These are phyloP conservation scores for Platanus orientalis DNA, from an alignment of 164 flowering plant species.

Conservation along the genomic window DNA sequence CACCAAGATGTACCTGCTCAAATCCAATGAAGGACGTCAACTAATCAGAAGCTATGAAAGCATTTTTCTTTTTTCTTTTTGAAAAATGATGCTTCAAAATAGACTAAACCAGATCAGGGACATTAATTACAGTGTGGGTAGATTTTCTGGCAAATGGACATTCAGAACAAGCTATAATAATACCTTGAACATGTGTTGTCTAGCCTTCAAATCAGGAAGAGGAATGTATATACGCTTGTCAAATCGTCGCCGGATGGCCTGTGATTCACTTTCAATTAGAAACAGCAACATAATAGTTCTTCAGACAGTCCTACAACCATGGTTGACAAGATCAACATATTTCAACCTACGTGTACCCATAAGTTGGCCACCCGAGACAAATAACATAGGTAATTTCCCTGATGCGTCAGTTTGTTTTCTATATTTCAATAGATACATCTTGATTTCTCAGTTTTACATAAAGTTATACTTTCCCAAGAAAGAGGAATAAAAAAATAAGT, in stretches of 20 bases:
- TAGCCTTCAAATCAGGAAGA: slow-evolving; percentile 91
- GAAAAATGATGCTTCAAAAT: neutral
- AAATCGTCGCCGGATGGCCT: slow-evolving; percentile 95
- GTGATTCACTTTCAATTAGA: slow-evolving; percentile 11
- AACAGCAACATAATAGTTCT: neutral
- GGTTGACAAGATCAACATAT: too few relatives aligned
- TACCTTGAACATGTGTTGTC: slow-evolving; percentile 98
- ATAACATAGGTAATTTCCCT: too few relatives aligned
- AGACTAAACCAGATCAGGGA: neutral
- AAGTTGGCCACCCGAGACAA: too few relatives aligned
- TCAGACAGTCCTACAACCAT: neutral
- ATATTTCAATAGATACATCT: too few relatives aligned
- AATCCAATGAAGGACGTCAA: neutral
- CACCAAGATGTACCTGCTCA: slow-evolving; percentile 93
- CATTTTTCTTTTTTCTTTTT: too few relatives aligned
- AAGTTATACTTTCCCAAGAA: too few relatives aligned
- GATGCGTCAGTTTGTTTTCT: too few relatives aligned
- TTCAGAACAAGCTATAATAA: neutral
- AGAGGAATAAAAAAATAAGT: too few relatives aligned
- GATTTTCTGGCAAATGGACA: neutral
- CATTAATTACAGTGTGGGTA: neutral
- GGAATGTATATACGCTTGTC: slow-evolving; percentile 98
- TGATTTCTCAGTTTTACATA: too few relatives aligned
- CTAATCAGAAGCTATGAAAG: neutral
- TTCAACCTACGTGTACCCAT: too few relatives aligned